These are phyloP conservation scores for Trametes cubensis DNA, from an alignment of 768 basidiomycete species.

Conservation along the genomic window DNA sequence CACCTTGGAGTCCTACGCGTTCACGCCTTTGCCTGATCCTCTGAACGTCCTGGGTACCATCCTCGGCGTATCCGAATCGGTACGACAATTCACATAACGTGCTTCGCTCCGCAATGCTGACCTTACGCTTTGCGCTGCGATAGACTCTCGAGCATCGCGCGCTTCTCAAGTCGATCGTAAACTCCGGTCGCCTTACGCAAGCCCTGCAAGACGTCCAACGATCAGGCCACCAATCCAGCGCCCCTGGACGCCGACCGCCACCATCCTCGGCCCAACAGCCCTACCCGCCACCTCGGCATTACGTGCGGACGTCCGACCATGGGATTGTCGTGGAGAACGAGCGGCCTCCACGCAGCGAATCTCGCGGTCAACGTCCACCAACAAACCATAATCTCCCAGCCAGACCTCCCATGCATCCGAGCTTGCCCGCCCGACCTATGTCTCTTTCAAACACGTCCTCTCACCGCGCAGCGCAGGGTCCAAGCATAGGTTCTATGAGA, in stretches of 20 bases:
- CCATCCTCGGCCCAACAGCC: conserved; percentile 9
- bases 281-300: conserved; percentile 2
- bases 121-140: neutral
- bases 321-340: neutral
- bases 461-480: neutral
- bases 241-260: neutral
- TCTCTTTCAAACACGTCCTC: neutral
- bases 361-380: neutral
- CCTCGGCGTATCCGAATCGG: conserved; percentile 28
- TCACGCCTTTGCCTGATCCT: conserved; percentile 3
- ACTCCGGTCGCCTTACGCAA: conserved; percentile 23
- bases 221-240: neutral
- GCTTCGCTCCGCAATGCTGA: neutral
- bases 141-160: conserved; percentile 26
- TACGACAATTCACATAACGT: conserved; percentile 1
- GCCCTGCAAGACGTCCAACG: conserved; percentile 17
- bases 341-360: neutral
- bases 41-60: conserved; percentile 30
- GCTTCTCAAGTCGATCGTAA: conserved; percentile 22
- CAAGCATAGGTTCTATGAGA: neutral
- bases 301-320: neutral
- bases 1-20: conserved; percentile 14
- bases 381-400: neutral
- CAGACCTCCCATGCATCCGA: neutral
- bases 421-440: neutral